Conservation (phyloP, 441 rosid genomes). For the Croton setiger region DNA sequence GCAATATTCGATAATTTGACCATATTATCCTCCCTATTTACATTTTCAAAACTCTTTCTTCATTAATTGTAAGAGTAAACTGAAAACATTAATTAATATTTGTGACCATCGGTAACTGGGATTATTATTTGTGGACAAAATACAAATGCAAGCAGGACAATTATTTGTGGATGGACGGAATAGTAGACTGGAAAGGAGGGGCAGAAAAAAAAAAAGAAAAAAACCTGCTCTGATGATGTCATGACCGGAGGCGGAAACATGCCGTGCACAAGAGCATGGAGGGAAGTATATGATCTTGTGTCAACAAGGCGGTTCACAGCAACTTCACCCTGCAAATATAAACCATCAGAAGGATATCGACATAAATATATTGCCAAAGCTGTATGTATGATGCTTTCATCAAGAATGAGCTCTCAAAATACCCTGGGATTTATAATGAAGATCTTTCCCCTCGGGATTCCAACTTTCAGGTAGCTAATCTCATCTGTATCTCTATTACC, state of each 20-base stretch:
- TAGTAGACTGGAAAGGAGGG: neutral
- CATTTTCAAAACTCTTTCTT: no score
- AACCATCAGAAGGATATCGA: constrained; percentile 17
- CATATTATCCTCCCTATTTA: no score
- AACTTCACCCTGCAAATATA: constrained; percentile 79
- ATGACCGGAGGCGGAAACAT: constrained; percentile 92
- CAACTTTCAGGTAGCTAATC: constrained; percentile 93
- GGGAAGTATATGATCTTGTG: constrained; percentile 76
- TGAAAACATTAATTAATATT: no score
- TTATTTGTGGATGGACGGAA: neutral
- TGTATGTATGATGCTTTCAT: neutral
- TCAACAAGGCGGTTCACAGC: constrained; percentile 69
- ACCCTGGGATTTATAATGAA: constrained; percentile 98
- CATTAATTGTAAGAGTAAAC: no score
- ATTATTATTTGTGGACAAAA: no score
- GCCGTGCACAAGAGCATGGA: constrained; percentile 78
- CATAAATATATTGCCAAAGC: neutral
- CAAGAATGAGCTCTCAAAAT: constrained; percentile 19
- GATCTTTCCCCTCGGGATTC: constrained; percentile 90
- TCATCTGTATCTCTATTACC: constrained; percentile 99
- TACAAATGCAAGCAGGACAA: no score
- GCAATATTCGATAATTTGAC: no score
- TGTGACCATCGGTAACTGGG: no score
- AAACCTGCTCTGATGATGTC: constrained; percentile 66
- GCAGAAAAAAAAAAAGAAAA: constrained; percentile 3